Percentiles rank a stretch among this genome's conserved stretches.
These are phyloP conservation scores for Lecanicillium sp. DNA, from an alignment of 2,329 filamentous ascomycete genomes.

Conservation along the genomic window DNA sequence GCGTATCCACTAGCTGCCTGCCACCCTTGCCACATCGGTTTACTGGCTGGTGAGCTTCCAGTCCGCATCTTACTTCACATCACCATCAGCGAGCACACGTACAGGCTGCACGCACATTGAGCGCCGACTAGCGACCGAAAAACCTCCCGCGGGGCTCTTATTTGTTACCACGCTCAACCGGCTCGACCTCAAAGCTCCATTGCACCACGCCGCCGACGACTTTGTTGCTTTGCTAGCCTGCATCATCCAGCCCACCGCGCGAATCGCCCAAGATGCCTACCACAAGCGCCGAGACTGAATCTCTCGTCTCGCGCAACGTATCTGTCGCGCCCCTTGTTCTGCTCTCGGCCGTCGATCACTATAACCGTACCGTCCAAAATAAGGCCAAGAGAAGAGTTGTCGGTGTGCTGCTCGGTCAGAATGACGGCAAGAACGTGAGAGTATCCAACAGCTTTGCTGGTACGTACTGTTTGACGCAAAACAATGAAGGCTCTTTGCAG, in stretches of 20 bases:
- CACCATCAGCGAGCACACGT: constrained; percentile 2
- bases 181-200: not conserved
- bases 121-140: not conserved
- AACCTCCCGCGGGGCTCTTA: not conserved
- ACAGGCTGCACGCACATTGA: not conserved
- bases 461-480: constrained; percentile 33
- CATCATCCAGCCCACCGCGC: not conserved
- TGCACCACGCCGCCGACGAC: not conserved
- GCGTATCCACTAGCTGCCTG: constrained; percentile 14
- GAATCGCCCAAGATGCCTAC: constrained; percentile 68
- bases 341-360: constrained; percentile 96
- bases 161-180: not conserved
- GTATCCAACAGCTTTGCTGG: constrained; percentile 99
- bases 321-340: constrained; percentile 96
- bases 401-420: constrained; percentile 89
- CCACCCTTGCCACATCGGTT: constrained; percentile 8
- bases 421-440: constrained; percentile 90
- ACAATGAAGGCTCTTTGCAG: constrained; percentile 5
- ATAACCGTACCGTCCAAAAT: constrained; percentile 85
- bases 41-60: constrained; percentile 4
- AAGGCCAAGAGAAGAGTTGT: constrained; percentile 84
- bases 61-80: constrained; percentile 6
- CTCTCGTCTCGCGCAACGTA: constrained; percentile 88
- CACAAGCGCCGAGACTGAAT: constrained; percentile 93
- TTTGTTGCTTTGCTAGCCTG: not conserved